Base-by-base conservation (phyloP, 1,284 basidiomycete species). In the Cutaneotrichosporon sp. region DNA sequence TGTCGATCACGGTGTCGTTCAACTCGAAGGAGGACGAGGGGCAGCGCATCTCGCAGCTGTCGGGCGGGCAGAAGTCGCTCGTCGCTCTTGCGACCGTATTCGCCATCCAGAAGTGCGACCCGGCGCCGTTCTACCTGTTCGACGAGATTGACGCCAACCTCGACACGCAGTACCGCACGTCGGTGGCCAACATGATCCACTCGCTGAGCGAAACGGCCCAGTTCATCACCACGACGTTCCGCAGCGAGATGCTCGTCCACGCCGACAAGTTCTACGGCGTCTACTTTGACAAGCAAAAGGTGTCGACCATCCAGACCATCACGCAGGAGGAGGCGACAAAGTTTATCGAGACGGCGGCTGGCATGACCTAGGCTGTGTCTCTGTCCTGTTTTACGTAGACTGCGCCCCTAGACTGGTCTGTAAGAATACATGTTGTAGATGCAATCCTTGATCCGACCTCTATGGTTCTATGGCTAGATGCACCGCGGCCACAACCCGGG, bases 121-220 rank as follows among this genome's bases (percentile, higher is more conserved):
- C 97, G 1, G 97, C 97, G 0, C 97, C 97, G 0, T 99, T 99
- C 83, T 99, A 99, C 80, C 84, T 99, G n/a, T 99, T 99, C 75
- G 97, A 99, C 77, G 97, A 99, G 88, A 98, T 98, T 73, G 95
- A 99, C 72, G 95, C 95, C 55, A 98, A 98, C 72, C 84, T 99
- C 56, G 97, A 99, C 72, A 92, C 95, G 6, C 93, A 98, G 81
- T 97, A 98, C 68, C 89, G 95, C 46, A 97, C 95, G 2, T 92
- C 95, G 3, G 95, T 99, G 25, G 94, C 95, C 92, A 91, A 88
- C 9, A 98, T 99, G 95, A 98, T 99, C 67, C 87, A 92, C 74
- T 89, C 91, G 25, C 84, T 99, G 18, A 86, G 93, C 0, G 82
- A 86, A 6, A 88, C 87, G 2, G 95, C 92, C 0, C 97, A 99